These are phyloP conservation scores for Penicillium sp. DNA, from an alignment of 2,329 filamentous ascomycete species.

Conservation along the genomic window DNA sequence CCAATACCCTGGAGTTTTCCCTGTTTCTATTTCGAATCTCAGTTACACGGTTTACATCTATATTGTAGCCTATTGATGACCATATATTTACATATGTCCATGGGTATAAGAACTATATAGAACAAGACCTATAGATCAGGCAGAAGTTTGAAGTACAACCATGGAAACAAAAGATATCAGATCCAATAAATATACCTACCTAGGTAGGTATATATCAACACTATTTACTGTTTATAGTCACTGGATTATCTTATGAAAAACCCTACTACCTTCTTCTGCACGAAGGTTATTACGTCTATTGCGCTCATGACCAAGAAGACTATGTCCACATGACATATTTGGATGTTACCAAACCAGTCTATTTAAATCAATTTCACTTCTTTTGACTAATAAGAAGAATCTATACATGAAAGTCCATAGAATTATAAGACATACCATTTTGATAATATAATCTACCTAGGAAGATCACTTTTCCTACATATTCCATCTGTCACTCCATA, in stretches of 20 bases:
- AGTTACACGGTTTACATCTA: neutral
- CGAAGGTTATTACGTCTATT: neutral
- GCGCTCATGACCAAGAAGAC: neutral
- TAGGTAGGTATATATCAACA: too few relatives aligned
- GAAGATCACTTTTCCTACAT: neutral
- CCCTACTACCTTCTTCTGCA: neutral
- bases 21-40: neutral
- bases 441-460: neutral
- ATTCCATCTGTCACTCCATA: neutral
- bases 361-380: neutral
- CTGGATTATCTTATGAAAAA: neutral
- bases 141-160: neutral
- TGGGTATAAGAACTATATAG: neutral
- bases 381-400: neutral
- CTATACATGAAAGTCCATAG: neutral
- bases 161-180: neutral
- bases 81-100: too few relatives aligned
- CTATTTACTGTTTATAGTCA: neutral
- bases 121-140: neutral
- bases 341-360: neutral
- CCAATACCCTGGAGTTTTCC: too few relatives aligned
- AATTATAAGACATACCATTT: neutral
- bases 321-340: neutral
- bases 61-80: neutral
- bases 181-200: too few relatives aligned